Conservation (phyloP, 73 alveolate species). For the Diophrys sp. region DNA sequence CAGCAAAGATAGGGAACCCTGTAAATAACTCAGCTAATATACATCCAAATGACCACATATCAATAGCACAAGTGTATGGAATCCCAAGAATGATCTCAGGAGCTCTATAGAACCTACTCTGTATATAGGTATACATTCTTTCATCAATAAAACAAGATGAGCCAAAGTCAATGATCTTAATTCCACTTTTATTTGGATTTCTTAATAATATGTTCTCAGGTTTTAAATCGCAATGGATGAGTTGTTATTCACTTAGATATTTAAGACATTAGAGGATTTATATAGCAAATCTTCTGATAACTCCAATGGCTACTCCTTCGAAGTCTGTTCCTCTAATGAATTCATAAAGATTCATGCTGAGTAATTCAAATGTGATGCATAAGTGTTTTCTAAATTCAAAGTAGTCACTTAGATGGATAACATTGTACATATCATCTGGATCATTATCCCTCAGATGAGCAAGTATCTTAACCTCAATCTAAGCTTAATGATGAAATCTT, state of each 20-base stretch:
- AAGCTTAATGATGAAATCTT: constrained; percentile 81
- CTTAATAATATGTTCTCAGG: constrained; percentile 58
- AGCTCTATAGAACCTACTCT: too few relatives aligned
- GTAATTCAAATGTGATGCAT: constrained; percentile 77
- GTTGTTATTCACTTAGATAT: constrained; percentile 33
- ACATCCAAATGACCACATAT: too few relatives aligned
- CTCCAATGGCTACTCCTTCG: constrained; percentile 54
- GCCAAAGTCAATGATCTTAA: constrained; percentile 75
- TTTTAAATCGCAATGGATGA: constrained; percentile 65
- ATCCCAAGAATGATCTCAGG: too few relatives aligned
- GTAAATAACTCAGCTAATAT: constrained; percentile 56
- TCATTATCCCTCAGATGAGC: constrained; percentile 72
- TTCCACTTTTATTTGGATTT: constrained; percentile 68
- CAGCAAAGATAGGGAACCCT: constrained; percentile 89
- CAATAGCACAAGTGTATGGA: constrained; percentile 21
- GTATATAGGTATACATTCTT: constrained; percentile 78
- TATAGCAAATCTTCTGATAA: constrained; percentile 56
- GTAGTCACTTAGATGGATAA: constrained; percentile 72
- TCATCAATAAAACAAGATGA: constrained; percentile 65
- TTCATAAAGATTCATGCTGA: constrained; percentile 76
- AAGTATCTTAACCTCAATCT: constrained; percentile 77
- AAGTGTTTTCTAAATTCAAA: constrained; percentile 76
- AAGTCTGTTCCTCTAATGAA: constrained; percentile 53
- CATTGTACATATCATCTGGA: constrained; percentile 73
- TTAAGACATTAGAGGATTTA: constrained; percentile 51